A percentile compares a stretch with the other conserved stretches of the same genome.
Conservation (phyloP, 257 asterid genomes). For the Ligustrum vulgare region DNA sequence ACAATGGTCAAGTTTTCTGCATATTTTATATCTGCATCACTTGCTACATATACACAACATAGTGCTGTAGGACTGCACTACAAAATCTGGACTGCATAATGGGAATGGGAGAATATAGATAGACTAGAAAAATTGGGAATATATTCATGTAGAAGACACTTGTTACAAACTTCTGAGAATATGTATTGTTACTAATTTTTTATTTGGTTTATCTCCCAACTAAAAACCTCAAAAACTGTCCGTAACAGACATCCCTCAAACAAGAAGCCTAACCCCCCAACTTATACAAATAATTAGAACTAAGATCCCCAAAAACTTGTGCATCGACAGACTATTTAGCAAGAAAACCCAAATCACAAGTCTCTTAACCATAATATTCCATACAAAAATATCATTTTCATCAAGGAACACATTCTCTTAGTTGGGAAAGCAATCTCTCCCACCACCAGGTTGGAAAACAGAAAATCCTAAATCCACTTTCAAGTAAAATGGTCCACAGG, state of each 20-base stretch:
- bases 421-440: not conserved
- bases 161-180: not conserved
- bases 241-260: no score
- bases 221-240: not conserved
- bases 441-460: not conserved
- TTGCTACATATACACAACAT: not conserved
- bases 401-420: not conserved
- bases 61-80: not conserved
- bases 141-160: not conserved
- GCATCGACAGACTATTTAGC: not conserved
- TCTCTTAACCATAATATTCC: not conserved
- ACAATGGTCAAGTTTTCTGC: not conserved
- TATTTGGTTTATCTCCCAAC: not conserved
- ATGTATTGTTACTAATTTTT: no score
- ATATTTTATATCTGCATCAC: not conserved
- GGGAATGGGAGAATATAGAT: not conserved
- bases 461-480: not conserved
- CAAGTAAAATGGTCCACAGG: not conserved
- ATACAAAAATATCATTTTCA: not conserved
- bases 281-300: not conserved
- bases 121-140: not conserved
- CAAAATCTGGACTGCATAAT: not conserved
- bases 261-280: not conserved
- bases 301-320: not conserved
- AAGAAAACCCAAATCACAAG: not conserved